Conservation (phyloP, 306 rosid genomes). For the Medicago ruthenica region DNA sequence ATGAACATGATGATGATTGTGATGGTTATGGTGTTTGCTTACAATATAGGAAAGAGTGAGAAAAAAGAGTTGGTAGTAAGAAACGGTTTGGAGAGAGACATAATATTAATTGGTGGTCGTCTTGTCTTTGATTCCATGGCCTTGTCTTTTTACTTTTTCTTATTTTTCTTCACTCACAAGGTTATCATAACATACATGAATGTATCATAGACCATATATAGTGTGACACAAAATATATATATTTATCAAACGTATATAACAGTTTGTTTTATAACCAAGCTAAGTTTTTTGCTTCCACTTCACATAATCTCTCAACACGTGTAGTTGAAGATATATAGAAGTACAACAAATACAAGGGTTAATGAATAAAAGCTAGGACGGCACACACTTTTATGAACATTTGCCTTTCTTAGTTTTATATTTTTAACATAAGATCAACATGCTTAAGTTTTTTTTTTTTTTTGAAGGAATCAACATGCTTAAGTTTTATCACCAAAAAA, state of each 20-base stretch:
- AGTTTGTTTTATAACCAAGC: slow-evolving; percentile 69
- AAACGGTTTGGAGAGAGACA: slow-evolving; percentile 98
- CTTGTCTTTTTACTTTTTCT: slow-evolving; percentile 40
- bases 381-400: slow-evolving; percentile 37
- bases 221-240: slow-evolving; percentile 35
- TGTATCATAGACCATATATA: slow-evolving; percentile 32
- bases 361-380: slow-evolving; percentile 21
- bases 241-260: slow-evolving; percentile 9
- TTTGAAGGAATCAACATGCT: slow-evolving; percentile 56
- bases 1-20: slow-evolving; percentile 64
- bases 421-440: slow-evolving; percentile 52
- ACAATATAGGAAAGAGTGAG: slow-evolving; percentile 74
- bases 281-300: slow-evolving; percentile 83
- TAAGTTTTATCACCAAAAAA: slow-evolving; percentile 18
- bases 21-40: slow-evolving; percentile 98
- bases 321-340: slow-evolving; percentile 54
- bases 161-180: slow-evolving; percentile 75
- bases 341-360: slow-evolving; percentile 20
- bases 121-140: slow-evolving; percentile 90
- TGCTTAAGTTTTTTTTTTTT: slow-evolving; percentile 44
- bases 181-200: slow-evolving; percentile 51
- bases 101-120: slow-evolving; percentile 52
- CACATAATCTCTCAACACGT: slow-evolving; percentile 76
- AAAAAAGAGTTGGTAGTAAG: slow-evolving; percentile 72
- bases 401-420: slow-evolving; percentile 22